Conservation (phyloP, 768 basidiomycete species). For the Wakefieldia striispora region DNA sequence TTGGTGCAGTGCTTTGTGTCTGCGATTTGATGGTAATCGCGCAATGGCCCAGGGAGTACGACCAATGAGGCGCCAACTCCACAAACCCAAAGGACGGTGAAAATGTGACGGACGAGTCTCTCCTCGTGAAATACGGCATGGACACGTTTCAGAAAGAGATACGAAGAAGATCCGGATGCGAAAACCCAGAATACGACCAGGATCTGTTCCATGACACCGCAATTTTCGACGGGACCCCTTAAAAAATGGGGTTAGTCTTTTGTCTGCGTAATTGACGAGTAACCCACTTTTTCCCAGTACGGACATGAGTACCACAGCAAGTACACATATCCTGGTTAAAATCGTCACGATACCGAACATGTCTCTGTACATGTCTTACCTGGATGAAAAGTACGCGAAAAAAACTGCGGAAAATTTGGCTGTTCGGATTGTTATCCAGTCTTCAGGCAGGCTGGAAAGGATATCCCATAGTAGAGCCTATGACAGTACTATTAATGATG, state of each 20-base stretch:
- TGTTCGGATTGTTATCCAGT: slow-evolving; percentile 18
- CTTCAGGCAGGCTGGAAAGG: slow-evolving; percentile 21
- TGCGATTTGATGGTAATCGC: slow-evolving; percentile 28
- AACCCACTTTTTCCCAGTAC: slow-evolving; percentile 20
- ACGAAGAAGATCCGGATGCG: slow-evolving; percentile 28
- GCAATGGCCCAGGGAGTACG: slow-evolving; percentile 25
- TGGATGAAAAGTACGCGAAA: slow-evolving; percentile 24
- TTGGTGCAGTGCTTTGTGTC: slow-evolving; percentile 35
- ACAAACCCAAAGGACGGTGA: slow-evolving; percentile 34
- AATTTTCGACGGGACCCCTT: slow-evolving; percentile 25
- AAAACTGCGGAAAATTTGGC: slow-evolving; percentile 13
- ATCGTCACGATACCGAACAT: slow-evolving; percentile 1
- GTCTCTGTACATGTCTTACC: slow-evolving; percentile 7
- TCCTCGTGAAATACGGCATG: slow-evolving; percentile 33
- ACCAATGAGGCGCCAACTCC: slow-evolving; percentile 25
- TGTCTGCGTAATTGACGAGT: not conserved
- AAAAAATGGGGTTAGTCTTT: not conserved
- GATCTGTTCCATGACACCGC: slow-evolving; percentile 16
- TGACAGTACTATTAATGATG: slow-evolving; percentile 1
- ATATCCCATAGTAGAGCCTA: slow-evolving; percentile 28
- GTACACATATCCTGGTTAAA: slow-evolving; percentile 14
- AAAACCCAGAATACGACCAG: slow-evolving; percentile 17
- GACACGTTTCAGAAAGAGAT: slow-evolving; percentile 40
- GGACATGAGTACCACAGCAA: slow-evolving; percentile 18
- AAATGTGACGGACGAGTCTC: slow-evolving; percentile 15